These are phyloP conservation scores for Entamoeba histolytica DNA, from an alignment of 208 protist genomes.

Conservation along the genomic window DNA sequence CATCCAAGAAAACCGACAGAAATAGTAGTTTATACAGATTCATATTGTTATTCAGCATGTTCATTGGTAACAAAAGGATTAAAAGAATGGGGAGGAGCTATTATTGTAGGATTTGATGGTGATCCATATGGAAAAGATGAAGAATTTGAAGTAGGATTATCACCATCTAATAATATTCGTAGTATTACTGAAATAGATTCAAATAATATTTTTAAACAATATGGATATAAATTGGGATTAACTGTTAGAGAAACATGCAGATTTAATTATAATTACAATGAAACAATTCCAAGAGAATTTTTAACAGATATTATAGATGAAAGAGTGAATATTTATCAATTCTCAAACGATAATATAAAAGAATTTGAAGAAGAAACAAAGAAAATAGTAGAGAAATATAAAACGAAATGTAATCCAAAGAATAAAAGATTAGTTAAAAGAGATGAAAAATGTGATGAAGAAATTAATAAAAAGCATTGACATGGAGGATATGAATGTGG, in stretches of 20 bases:
- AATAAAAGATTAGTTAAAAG: background rate
- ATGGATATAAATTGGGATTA: background rate
- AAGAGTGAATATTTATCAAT: background rate
- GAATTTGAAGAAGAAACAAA: too few relatives aligned
- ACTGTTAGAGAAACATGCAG: background rate
- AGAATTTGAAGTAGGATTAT: background rate
- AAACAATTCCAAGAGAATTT: background rate
- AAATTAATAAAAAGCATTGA: background rate
- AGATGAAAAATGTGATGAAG: background rate
- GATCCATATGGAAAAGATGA: background rate
- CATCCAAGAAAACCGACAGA: background rate
- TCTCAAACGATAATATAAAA: background rate
- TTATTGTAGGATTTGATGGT: background rate
- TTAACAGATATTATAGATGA: background rate
- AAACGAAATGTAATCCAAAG: background rate
- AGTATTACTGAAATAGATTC: too few relatives aligned
- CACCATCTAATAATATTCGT: background rate
- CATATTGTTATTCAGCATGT: background rate
- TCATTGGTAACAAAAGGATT: background rate
- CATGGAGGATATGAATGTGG: background rate
- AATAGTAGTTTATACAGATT: background rate
- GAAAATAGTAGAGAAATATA: background rate
- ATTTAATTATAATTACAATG: background rate
- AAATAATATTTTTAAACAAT: background rate
- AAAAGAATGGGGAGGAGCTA: background rate